Base-by-base conservation (phyloP, 768 basidiomycete species). In the Clitopilus passeckerianus region DNA sequence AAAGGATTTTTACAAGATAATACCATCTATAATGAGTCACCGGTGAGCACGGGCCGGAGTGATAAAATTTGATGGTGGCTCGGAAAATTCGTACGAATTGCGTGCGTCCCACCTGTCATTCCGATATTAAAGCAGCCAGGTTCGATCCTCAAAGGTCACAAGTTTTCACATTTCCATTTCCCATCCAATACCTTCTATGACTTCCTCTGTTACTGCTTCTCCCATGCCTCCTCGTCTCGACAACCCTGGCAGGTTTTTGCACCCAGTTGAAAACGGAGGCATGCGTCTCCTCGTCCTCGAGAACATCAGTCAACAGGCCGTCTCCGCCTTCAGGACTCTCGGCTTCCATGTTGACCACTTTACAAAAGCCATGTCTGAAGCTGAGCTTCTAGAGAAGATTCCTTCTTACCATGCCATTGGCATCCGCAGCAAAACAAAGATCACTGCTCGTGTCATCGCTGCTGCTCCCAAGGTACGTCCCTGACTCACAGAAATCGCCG, bases 391-490 rank as follows among this genome's bases (percentile, higher is more conserved):
- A 16, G 79, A 87, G 54, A 89, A 86, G 67, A 89, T 94, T 46
- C 84, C 86, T 60, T 75, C 80, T 2, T 98, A 97, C 74, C 93
- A 98, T 68, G 96, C 90, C 59, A 86, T 99, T 63, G 97, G 97
- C 57, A 99, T 99, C 71, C 87, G 97, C 54, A 93, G 90, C 77
- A 99, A 99, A 75, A 99, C 97, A 56, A 97, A 91, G 76, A 91
- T 99, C 66, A 98, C 97, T 5, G 84, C 88, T 54, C 85, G 84
- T 43, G 90, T 99, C 15, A 84, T 99, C 68, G 87, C 90, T 65
- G 90, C 92, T 12, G 93, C 93, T 5, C 74, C 86, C 57, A 93
- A 93, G 82, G 96, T 89, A 68, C 54, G 83, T 67, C 46, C 60
- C n/a, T 14, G 46, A 50, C 46, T 50, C 27, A 9, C 52, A 22